A percentile compares a stretch with the other conserved stretches of the same genome.
These are phyloP conservation scores for sorghum (Sorghum bicolor) DNA, from an alignment of 176 grass and related monocot genomes.

Conservation along the genomic window DNA sequence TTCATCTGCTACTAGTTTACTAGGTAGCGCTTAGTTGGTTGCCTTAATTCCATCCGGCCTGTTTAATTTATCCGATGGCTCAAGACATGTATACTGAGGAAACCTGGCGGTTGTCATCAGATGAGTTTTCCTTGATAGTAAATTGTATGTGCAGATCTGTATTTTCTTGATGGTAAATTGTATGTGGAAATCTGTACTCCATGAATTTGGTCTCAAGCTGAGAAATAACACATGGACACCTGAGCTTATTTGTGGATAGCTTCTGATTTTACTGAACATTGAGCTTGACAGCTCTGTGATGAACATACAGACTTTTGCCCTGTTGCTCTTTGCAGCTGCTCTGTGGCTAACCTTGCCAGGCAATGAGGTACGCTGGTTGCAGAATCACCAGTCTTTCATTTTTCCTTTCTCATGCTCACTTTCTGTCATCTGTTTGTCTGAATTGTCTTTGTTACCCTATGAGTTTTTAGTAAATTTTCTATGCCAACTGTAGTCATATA, in stretches of 20 bases:
- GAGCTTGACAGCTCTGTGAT: not conserved
- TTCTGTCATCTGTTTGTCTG: not conserved
- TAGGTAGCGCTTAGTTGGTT: constrained; percentile 31
- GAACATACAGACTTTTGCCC: not conserved
- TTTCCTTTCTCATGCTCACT: not conserved
- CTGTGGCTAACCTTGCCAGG: not conserved
- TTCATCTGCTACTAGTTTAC: constrained; percentile 19
- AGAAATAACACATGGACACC: constrained; percentile 15
- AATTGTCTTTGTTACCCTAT: not conserved
- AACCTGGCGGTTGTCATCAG: constrained; percentile 18
- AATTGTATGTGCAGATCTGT: constrained; percentile 31
- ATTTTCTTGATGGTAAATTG: constrained; percentile 26
- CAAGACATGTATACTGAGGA: constrained; percentile 37
- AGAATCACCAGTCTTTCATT: not conserved
- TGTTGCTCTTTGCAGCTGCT: not conserved
- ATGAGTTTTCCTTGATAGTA: constrained; percentile 34
- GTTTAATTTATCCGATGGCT: constrained; percentile 26
- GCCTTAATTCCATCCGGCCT: constrained; percentile 21
- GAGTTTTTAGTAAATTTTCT: constrained; percentile 3
- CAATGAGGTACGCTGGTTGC: not conserved
- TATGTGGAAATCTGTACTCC: constrained; percentile 30
- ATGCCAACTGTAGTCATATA: not conserved
- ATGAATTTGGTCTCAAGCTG: constrained; percentile 5
- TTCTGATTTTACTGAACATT: constrained; percentile 5
- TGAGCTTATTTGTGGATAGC: constrained; percentile 6